Evolutionary conservation across 2,329 filamentous ascomycete species (phyloP), one percentile per base, ranked within the genome.

Genomic region (Colletotrichum australisinense): DNA sequence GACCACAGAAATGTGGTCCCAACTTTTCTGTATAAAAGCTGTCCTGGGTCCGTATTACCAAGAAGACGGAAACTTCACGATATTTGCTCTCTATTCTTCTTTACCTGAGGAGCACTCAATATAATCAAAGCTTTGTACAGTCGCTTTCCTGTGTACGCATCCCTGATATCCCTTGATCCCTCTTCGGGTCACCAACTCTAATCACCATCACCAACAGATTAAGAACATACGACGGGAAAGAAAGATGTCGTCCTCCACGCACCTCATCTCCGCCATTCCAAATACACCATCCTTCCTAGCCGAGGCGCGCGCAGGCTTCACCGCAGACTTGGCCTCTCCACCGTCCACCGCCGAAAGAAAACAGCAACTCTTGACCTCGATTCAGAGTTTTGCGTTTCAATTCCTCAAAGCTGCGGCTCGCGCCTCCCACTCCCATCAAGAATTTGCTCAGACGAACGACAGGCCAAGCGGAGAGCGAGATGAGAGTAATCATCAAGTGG

Each of bases 301-400:
- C 19, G 42, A 49, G 9, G 19, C 42, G 3, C 7, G 19, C 19
- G 19, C 42, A 49, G 42, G 42, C 7, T 49, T 49, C 42, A 5
- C 3, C 19, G 42, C 42, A 9, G 42, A 49, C 19, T n/a, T 49
- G 19, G 19, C 19, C 3, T 49, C 42, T 8, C 8, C 42, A 9
- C 19, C 42, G 5, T 49, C 42, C 4, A 49, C 16, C 42, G n/a
- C 19, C 19, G 19, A 58, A 28, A 19, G 63, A 66, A 32, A 11
- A 16, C 16, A 46, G 9, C 53, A 66, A 11, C 24, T 56, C 28
- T 32, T 66, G 24, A 26, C 38, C 16, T 66, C 63, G 22, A 58
- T 66, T 32, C 63, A 56, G 24, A 49, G 63, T 52, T 66, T 66
- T n/a, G 63, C 63, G 14, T 57, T 66, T 8, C 35, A 57, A 1